phyloP scores from a whole-genome alignment of 441 rosid genomes.

The Populus hybrid region DNA sequence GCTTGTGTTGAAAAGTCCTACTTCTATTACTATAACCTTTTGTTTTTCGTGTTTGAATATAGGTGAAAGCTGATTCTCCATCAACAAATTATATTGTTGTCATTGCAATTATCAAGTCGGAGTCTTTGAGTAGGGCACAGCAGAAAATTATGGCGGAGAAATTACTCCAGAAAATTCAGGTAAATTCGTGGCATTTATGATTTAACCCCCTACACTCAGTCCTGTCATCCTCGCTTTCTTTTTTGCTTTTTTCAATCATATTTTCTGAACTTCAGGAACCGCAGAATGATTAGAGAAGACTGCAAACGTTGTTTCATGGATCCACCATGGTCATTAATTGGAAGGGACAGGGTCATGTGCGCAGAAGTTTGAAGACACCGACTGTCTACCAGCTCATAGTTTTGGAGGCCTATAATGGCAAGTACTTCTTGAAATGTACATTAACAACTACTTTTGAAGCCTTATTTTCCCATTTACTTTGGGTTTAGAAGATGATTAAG shows the following conservation, averaged over 20 bases:
- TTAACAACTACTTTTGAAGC: not conserved
- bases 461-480: not conserved
- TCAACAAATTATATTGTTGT: constrained; percentile 57
- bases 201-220: not conserved
- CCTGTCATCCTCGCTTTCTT: not conserved
- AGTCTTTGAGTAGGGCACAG: constrained; percentile 57
- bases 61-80: constrained; percentile 69
- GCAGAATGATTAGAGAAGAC: constrained; percentile 7
- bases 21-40: not conserved
- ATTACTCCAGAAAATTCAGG: constrained; percentile 56
- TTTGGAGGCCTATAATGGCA: not conserved
- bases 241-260: not conserved
- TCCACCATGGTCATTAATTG: not conserved
- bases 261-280: not conserved
- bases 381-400: not conserved
- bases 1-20: not conserved
- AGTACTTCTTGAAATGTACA: not conserved
- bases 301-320: not conserved
- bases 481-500: not conserved
- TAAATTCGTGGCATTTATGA: not conserved
- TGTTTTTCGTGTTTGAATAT: constrained; percentile 3
- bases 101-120: constrained; percentile 79
- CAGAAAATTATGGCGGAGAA: constrained; percentile 78
- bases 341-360: not conserved
- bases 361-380: not conserved